These are phyloP conservation scores for Oryza glaberrima DNA, from an alignment of 176 grass and related monocot species.

Conservation along the genomic window DNA sequence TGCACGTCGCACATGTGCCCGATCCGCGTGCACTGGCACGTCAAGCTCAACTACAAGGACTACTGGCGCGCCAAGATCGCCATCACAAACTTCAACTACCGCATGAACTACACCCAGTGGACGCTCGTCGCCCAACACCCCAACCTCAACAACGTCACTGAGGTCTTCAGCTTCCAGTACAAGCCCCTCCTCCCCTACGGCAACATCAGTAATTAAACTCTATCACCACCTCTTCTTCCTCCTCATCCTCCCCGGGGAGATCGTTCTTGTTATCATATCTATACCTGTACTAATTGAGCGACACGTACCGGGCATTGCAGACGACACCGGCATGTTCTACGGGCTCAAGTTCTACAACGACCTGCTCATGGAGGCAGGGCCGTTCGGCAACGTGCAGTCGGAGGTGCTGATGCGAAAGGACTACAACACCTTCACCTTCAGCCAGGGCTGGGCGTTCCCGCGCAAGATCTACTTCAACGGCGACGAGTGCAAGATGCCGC, in stretches of 20 bases:
- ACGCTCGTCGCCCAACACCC: constrained; percentile 87
- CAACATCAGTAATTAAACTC: constrained; percentile 56
- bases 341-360: constrained; percentile 91
- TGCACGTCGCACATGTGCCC: constrained; percentile 92
- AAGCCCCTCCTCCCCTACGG: constrained; percentile 70
- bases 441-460: constrained; percentile 91
- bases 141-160: constrained; percentile 80
- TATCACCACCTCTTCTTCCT: no score
- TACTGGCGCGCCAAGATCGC: constrained; percentile 94
- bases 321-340: constrained; percentile 93
- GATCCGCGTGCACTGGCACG: constrained; percentile 84
- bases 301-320: constrained; percentile 9
- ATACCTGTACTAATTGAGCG: neutral
- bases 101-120: constrained; percentile 97
- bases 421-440: constrained; percentile 73
- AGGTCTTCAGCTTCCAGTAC: constrained; percentile 93
- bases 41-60: constrained; percentile 99
- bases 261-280: no score
- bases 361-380: constrained; percentile 87
- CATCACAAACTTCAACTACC: constrained; percentile 89
- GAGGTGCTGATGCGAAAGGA: constrained; percentile 89
- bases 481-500: constrained; percentile 83
- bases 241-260: no score
- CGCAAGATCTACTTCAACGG: constrained; percentile 95
- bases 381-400: constrained; percentile 80